Evolutionary conservation across 345 rosid species (phyloP).

Genomic region (Syzygium jambos): DNA sequence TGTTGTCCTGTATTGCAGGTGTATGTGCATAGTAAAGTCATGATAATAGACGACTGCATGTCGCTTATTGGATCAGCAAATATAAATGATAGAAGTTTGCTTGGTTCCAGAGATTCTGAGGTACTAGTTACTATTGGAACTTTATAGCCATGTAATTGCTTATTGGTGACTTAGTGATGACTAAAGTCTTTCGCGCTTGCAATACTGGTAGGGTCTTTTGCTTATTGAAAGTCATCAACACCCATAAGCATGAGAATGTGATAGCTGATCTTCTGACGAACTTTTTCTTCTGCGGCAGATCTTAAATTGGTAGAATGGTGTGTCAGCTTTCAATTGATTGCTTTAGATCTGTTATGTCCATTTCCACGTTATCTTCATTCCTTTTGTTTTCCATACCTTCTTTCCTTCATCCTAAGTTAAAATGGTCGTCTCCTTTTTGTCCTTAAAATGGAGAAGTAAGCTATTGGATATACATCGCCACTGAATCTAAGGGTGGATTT

Average conservation of each 20-base stretch:
- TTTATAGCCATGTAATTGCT: not conserved
- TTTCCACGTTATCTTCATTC: not conserved
- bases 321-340: not conserved
- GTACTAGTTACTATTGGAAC: conserved; percentile 23
- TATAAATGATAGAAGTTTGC: conserved; percentile 92
- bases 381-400: not conserved
- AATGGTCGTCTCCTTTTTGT: not conserved
- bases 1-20: conserved; percentile 34
- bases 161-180: not conserved
- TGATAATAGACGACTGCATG: conserved; percentile 75
- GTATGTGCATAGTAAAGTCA: conserved; percentile 93
- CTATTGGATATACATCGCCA: not conserved
- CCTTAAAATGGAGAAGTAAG: not conserved
- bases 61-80: conserved; percentile 89
- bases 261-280: not conserved
- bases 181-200: not conserved
- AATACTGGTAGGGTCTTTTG: not conserved
- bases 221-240: not conserved
- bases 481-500: not conserved
- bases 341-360: not conserved
- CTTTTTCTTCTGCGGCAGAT: not conserved
- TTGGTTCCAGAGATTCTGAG: conserved; percentile 99
- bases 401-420: not conserved
- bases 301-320: not conserved
- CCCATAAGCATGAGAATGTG: not conserved